Evolutionary conservation across 208 protist species (phyloP).

Genomic region (Trypanosoma vivax): DNA sequence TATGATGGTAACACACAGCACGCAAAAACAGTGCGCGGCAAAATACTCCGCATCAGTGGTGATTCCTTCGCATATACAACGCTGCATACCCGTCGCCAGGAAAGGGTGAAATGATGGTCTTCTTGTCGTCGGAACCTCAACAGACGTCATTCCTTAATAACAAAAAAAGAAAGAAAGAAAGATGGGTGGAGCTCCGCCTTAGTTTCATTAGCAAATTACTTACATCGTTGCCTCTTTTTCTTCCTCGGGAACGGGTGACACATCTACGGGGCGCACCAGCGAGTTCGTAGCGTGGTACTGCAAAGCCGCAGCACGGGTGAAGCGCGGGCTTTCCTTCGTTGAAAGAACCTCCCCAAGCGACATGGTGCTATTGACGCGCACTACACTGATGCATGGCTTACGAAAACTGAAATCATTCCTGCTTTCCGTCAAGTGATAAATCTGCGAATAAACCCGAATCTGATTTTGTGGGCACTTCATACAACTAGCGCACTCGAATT

Average conservation of each 20-base stretch:
- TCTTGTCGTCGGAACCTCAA: too few relatives aligned
- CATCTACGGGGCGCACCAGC: slow-evolving; percentile 32
- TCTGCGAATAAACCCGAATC: too few relatives aligned
- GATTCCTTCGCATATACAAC: too few relatives aligned
- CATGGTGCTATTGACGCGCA: slow-evolving; percentile 17
- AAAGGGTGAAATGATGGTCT: too few relatives aligned
- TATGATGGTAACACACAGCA: neutral
- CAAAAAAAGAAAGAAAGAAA: too few relatives aligned
- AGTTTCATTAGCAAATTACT: too few relatives aligned
- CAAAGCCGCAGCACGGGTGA: slow-evolving; percentile 12
- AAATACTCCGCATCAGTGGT: too few relatives aligned
- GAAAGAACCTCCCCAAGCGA: slow-evolving; percentile 43
- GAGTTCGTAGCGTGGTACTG: slow-evolving; percentile 19
- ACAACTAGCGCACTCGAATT: neutral
- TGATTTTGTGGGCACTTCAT: too few relatives aligned
- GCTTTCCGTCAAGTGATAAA: neutral
- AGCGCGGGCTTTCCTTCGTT: slow-evolving; percentile 33
- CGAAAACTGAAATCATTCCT: slow-evolving; percentile 18
- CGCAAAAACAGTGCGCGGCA: neutral
- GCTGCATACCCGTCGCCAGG: too few relatives aligned
- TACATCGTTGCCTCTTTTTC: slow-evolving; percentile 27
- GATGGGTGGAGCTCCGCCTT: too few relatives aligned
- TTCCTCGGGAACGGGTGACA: slow-evolving; percentile 49
- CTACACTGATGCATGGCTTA: slow-evolving; percentile 13
- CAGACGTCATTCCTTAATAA: too few relatives aligned